A percentile compares a stretch with the other conserved stretches of the same genome.
phyloP scores from a whole-genome alignment of 2,329 filamentous ascomycete genomes.

The Ceratocystis diversiconidia region DNA sequence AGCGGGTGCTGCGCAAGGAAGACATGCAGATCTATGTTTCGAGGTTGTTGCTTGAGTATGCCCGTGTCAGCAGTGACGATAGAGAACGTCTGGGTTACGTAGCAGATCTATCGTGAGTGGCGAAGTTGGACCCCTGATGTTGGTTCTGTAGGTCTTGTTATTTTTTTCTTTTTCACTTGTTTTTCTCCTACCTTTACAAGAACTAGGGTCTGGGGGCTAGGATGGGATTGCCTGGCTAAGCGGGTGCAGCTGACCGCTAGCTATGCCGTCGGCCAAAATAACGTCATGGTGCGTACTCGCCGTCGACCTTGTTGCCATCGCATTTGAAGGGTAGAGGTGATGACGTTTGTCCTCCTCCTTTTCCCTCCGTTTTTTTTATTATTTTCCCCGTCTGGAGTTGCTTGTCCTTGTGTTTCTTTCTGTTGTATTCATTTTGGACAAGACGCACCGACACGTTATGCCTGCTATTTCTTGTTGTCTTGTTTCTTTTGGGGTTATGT shows the following conservation, averaged over 20 bases:
- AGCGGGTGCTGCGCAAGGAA: slow-evolving; percentile 51
- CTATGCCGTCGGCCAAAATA: slow-evolving; percentile 2
- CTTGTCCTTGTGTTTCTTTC: neutral
- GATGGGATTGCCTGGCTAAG: neutral
- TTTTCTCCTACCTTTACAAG: neutral
- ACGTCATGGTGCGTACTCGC: neutral
- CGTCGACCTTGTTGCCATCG: neutral
- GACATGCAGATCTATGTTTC: slow-evolving; percentile 62
- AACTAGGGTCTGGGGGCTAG: neutral
- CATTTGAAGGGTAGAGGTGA: neutral
- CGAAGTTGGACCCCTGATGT: neutral
- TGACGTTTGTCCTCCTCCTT: slow-evolving; percentile 11
- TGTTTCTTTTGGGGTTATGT: neutral
- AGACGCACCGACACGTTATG: neutral
- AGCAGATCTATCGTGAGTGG: slow-evolving; percentile 28
- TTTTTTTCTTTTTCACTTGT: neutral
- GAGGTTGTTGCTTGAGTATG: slow-evolving; percentile 50
- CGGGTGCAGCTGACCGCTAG: neutral
- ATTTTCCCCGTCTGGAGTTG: neutral
- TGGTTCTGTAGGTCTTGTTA: neutral
- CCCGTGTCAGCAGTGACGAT: slow-evolving; percentile 37
- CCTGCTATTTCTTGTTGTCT: neutral
- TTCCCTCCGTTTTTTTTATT: neutral
- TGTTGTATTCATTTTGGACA: neutral
- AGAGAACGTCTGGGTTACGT: slow-evolving; percentile 43